phyloP scores from a whole-genome alignment of 225 moss, liverwort and hornwort species.

The Sphagnum contortum region DNA sequence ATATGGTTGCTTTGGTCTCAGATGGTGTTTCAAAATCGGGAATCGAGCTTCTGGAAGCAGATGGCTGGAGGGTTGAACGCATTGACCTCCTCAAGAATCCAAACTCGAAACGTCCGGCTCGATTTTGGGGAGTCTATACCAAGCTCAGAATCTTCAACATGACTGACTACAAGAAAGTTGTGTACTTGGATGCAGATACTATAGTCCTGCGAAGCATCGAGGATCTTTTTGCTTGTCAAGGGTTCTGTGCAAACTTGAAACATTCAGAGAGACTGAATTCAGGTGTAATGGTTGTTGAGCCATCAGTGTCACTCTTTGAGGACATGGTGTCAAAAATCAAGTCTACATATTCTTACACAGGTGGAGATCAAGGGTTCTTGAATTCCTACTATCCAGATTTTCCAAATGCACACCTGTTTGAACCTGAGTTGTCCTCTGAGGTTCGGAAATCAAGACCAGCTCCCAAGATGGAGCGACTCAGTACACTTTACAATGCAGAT shows the following conservation, averaged over 20 bases:
- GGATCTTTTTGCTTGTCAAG: constrained; percentile 81
- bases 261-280: constrained; percentile 98
- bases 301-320: constrained; percentile 61
- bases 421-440: constrained; percentile 47
- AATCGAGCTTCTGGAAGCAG: constrained; percentile 71
- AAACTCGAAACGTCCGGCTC: constrained; percentile 67
- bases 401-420: constrained; percentile 70
- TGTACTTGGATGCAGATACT: constrained; percentile 93
- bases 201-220: constrained; percentile 82
- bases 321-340: constrained; percentile 81
- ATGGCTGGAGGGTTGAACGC: constrained; percentile 88
- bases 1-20: constrained; percentile 94
- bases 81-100: constrained; percentile 89
- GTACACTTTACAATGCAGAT: constrained; percentile 90
- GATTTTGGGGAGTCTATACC: constrained; percentile 98
- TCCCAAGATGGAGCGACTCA: constrained; percentile 69
- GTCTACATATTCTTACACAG: constrained; percentile 75
- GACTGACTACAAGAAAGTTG: constrained; percentile 80
- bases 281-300: constrained; percentile 98
- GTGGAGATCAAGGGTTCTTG: constrained; percentile 92
- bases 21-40: constrained; percentile 62
- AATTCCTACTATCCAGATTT: constrained; percentile 89
- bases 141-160: constrained; percentile 96
- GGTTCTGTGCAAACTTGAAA: constrained; percentile 91
- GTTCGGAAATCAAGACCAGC: constrained; percentile 47